Base-by-base conservation (phyloP, 768 basidiomycete genomes). In the Leucosporidium yakuticum region DNA sequence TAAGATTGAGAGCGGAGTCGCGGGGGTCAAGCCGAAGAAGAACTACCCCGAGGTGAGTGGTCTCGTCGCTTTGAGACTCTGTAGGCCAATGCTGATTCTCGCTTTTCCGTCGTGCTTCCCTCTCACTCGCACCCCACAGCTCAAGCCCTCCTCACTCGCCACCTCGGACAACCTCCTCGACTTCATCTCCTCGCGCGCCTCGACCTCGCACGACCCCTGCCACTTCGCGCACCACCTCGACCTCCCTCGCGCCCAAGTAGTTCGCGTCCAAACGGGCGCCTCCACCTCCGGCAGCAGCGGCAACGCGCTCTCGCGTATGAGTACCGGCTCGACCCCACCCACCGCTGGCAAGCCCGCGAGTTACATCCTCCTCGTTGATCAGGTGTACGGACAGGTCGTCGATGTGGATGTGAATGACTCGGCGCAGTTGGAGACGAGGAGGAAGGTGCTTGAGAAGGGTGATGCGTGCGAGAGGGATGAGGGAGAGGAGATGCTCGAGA, bases 361-460 rank as follows among this genome's bases (percentile, higher is more conserved):
- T n/a, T 66, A 48, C 44, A 54, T 56, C 50, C 55, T 60, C 51
- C 23, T 32, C 51, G 44, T 69, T 32, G 62, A 90, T 89, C 89
- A 94, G 91, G 78, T 91, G 92, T 56, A 96, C 81, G 96, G 94
- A 83, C 95, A 95, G 77, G 89, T 91, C 44, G 84, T 96, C 62
- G 92, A 91, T 27, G 93, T 93, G 62, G 88, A 95, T 71, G 95
- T 94, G 73, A 91, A 94, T 78, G 87, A 89, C 86, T 21, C 51
- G 25, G 36, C 2, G 14, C 27, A 36, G 36, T n/a, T 51, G 25
- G 51, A 36, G 21, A 25, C n/a, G 17, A 27, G 54, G 15, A 47
- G 48, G 55, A 49, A 63, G 47, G 21, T 19, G 29, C 31, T 63
- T 7, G 54, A 36, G 20, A 21, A n/a, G 7, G 60, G 66, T 5